These are phyloP conservation scores for Paracoccidioides brasiliensis DNA, from an alignment of 2,329 filamentous ascomycete species.

Conservation along the genomic window DNA sequence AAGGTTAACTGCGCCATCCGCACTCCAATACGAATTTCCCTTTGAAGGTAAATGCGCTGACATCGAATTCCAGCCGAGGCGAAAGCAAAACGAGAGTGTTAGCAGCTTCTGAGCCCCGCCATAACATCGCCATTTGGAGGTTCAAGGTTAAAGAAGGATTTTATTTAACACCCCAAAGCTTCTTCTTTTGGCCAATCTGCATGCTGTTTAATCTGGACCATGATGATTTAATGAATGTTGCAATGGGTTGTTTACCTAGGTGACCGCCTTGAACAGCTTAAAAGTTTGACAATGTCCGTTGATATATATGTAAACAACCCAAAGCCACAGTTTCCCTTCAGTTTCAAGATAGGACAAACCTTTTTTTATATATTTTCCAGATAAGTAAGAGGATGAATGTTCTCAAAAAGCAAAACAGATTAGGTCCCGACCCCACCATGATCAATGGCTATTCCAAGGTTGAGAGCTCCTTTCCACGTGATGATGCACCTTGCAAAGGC, in stretches of 20 bases:
- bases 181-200: background rate
- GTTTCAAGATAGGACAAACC: background rate
- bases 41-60: background rate
- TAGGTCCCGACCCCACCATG: background rate
- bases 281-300: background rate
- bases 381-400: background rate
- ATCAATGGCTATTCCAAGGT: too few species aligned
- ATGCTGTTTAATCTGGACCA: background rate
- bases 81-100: background rate
- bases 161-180: background rate
- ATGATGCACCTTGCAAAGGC: background rate
- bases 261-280: background rate
- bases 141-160: background rate
- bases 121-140: background rate
- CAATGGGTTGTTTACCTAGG: too few species aligned
- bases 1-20: slow-evolving; percentile 1
- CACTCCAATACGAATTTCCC: background rate
- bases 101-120: background rate
- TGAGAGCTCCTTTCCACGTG: background rate
- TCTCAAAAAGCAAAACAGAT: background rate
- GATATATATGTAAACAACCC: background rate
- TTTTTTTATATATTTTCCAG: background rate
- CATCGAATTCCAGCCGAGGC: background rate
- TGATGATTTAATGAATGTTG: background rate
- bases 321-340: background rate